Conservation (phyloP, 2,329 filamentous ascomycete genomes). For the Hypoxylon sp. region DNA sequence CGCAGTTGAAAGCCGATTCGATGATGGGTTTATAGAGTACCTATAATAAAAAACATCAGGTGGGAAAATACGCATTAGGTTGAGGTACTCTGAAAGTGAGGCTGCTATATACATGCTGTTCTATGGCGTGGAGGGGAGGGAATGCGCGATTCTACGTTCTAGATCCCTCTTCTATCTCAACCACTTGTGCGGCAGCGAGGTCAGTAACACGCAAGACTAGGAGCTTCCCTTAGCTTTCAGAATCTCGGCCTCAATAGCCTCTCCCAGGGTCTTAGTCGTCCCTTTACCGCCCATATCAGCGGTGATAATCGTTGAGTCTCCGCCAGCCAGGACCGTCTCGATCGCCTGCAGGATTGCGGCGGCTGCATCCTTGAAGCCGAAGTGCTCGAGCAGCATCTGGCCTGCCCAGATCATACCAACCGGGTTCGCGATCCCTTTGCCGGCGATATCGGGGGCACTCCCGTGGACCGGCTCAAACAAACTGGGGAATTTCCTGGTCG, state of each 20-base stretch:
- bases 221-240: slow-evolving; percentile 8
- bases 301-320: slow-evolving; percentile 68
- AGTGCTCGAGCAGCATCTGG: slow-evolving; percentile 70
- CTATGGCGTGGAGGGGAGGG: not conserved
- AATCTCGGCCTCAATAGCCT: slow-evolving; percentile 60
- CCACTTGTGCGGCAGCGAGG: not conserved
- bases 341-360: slow-evolving; percentile 57
- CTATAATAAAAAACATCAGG: not conserved
- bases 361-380: slow-evolving; percentile 72
- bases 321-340: slow-evolving; percentile 54
- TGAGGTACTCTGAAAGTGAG: not conserved
- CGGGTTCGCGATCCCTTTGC: slow-evolving; percentile 74
- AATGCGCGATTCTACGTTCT: not conserved
- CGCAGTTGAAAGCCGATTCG: not conserved
- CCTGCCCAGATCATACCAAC: slow-evolving; percentile 69
- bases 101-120: not conserved
- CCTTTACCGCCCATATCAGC: slow-evolving; percentile 72
- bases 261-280: slow-evolving; percentile 71
- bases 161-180: not conserved
- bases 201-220: not conserved
- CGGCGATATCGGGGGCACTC: slow-evolving; percentile 75
- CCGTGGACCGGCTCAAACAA: slow-evolving; percentile 77
- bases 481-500: slow-evolving; percentile 70
- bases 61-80: not conserved
- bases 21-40: not conserved